Evolutionary conservation across 2,329 filamentous ascomycete species (phyloP).

Genomic region (Boeremia exigua): DNA sequence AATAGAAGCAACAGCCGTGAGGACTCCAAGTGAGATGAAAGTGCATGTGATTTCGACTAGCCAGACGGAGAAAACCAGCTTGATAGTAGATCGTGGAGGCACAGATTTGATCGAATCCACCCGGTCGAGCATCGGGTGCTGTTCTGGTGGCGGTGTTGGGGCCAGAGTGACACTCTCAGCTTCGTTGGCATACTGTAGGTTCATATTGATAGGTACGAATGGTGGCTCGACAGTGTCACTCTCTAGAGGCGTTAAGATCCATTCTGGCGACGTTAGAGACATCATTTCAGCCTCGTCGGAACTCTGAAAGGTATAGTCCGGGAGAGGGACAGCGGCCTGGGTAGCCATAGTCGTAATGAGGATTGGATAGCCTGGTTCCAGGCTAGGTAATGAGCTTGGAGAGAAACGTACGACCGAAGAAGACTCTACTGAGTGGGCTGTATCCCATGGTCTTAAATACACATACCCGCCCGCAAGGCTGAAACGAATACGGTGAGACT

Average conservation of each 20-base stretch:
- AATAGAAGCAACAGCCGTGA: background rate
- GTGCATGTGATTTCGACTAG: background rate
- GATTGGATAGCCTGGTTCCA: no score
- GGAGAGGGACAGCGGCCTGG: no score
- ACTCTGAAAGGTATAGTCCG: background rate
- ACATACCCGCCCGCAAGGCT: no score
- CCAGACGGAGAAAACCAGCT: background rate
- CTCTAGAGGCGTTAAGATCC: background rate
- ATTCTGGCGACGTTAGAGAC: background rate
- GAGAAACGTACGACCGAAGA: no score
- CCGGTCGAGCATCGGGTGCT: background rate
- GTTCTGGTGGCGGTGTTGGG: background rate
- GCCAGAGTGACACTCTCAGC: background rate
- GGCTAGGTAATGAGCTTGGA: no score
- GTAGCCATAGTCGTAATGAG: no score
- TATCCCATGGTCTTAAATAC: no score
- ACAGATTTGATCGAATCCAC: no score
- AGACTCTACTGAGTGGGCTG: no score
- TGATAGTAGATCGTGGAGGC: background rate
- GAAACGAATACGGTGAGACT: no score
- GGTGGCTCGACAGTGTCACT: background rate
- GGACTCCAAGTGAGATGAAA: background rate
- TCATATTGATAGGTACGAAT: background rate
- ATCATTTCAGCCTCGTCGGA: background rate
- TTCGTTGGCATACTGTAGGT: background rate